Conservation (phyloP, 1,284 basidiomycete genomes). For the Papiliotrema fonsecae region DNA sequence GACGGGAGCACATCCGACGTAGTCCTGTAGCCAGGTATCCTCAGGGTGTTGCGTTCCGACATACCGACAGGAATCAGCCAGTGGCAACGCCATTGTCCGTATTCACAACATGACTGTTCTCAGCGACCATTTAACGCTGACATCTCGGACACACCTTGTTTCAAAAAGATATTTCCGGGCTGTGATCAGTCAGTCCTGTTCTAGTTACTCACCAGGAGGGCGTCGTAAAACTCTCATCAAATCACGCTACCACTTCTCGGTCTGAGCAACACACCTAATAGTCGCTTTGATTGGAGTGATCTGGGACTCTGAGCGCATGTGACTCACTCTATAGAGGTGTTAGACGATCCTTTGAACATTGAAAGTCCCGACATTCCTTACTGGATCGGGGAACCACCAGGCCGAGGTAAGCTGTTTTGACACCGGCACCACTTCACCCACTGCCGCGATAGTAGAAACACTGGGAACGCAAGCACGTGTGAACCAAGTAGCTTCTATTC, state of each 20-base stretch:
- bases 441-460: too few species aligned
- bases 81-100: not conserved
- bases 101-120: slow-evolving; percentile 16
- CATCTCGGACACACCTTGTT: slow-evolving; percentile 9
- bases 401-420: slow-evolving; percentile 6
- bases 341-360: too few species aligned
- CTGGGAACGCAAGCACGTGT: too few species aligned
- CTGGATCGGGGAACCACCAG: slow-evolving; percentile 35
- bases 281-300: too few species aligned
- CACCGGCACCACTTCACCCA: not conserved
- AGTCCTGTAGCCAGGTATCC: slow-evolving; percentile 32
- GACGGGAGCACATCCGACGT: slow-evolving; percentile 28
- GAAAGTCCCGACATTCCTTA: slow-evolving; percentile 21
- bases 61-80: slow-evolving; percentile 21
- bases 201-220: slow-evolving; percentile 17
- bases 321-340: too few species aligned
- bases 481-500: too few species aligned
- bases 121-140: slow-evolving; percentile 9
- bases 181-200: slow-evolving; percentile 8
- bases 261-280: slow-evolving; percentile 11
- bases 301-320: too few species aligned
- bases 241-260: slow-evolving; percentile 17
- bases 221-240: slow-evolving; percentile 26
- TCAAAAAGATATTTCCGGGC: slow-evolving; percentile 11
- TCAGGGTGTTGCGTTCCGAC: slow-evolving; percentile 16